phyloP scores from a whole-genome alignment of 106 monocot species.

The Xerophyta viscosa region DNA sequence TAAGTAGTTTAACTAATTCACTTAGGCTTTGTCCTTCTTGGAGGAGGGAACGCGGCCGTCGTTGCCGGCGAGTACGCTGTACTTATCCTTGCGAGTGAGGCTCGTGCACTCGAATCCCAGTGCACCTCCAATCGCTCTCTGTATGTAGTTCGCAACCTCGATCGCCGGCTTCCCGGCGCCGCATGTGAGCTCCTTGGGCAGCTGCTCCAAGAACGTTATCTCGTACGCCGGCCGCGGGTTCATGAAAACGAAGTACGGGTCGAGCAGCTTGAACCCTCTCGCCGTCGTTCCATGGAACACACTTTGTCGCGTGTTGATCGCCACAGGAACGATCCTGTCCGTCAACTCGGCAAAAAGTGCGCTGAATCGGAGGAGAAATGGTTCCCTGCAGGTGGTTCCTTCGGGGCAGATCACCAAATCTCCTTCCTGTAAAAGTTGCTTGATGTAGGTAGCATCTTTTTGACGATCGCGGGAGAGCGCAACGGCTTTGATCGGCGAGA shows the following conservation, averaged over 20 bases:
- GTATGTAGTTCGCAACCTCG: slow-evolving; percentile 10
- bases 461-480: slow-evolving; percentile 6
- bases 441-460: slow-evolving; percentile 10
- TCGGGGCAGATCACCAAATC: slow-evolving; percentile 9
- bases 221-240: slow-evolving; percentile 5
- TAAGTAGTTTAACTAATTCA: no score
- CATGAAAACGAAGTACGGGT: slow-evolving; percentile 13
- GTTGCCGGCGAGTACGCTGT: slow-evolving; percentile 5
- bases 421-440: slow-evolving; percentile 6
- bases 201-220: slow-evolving; percentile 12
- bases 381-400: slow-evolving; percentile 10
- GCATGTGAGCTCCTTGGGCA: slow-evolving; percentile 8
- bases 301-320: slow-evolving; percentile 35
- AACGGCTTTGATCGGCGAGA: slow-evolving; percentile 11
- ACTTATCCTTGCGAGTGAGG: slow-evolving; percentile 10
- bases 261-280: slow-evolving; percentile 25
- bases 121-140: neutral
- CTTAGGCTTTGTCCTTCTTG: neutral
- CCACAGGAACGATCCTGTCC: slow-evolving; percentile 39
- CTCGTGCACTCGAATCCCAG: slow-evolving; percentile 10
- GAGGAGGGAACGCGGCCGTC: slow-evolving; percentile 3
- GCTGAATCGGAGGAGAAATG: slow-evolving; percentile 9
- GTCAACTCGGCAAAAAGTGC: slow-evolving; percentile 11
- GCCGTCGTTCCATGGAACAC: slow-evolving; percentile 37
- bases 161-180: slow-evolving; percentile 4